Percentiles rank a stretch among this genome's conserved stretches.
phyloP scores from a whole-genome alignment of 2,329 filamentous ascomycete genomes.

The Ophiostoma australiae region DNA sequence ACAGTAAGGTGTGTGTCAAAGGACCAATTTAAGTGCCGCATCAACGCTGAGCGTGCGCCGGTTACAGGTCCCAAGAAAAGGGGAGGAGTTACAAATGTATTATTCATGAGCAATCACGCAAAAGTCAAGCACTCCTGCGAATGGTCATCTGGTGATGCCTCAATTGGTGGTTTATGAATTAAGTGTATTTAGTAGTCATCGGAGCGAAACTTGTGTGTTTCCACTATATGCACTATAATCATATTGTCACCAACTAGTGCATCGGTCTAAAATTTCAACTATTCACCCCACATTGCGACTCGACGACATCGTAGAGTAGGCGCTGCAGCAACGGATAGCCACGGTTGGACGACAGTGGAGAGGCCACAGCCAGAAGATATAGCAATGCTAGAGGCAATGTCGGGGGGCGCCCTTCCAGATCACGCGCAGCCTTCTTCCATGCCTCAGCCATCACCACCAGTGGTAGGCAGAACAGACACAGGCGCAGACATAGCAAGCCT shows the following conservation, averaged over 20 bases:
- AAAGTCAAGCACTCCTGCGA: no score
- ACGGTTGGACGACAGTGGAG: neutral
- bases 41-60: no score
- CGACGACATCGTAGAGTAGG: neutral
- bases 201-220: neutral
- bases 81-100: no score
- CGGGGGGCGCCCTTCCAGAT: neutral
- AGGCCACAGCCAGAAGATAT: neutral
- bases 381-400: neutral
- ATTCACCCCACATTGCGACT: constrained; percentile 2
- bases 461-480: neutral
- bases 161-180: no score
- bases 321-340: neutral
- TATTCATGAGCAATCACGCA: no score
- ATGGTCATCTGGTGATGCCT: no score
- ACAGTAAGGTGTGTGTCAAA: neutral
- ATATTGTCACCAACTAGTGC: neutral
- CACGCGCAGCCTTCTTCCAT: neutral
- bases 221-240: neutral
- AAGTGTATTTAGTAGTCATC: no score
- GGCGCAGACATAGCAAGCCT: constrained; percentile 19
- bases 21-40: neutral
- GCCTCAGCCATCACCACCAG: neutral
- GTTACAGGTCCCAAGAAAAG: no score
- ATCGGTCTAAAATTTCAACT: neutral